These are phyloP conservation scores for Haematococcus lacustris DNA, from an alignment of 139 green algal genomes.

Conservation along the genomic window DNA sequence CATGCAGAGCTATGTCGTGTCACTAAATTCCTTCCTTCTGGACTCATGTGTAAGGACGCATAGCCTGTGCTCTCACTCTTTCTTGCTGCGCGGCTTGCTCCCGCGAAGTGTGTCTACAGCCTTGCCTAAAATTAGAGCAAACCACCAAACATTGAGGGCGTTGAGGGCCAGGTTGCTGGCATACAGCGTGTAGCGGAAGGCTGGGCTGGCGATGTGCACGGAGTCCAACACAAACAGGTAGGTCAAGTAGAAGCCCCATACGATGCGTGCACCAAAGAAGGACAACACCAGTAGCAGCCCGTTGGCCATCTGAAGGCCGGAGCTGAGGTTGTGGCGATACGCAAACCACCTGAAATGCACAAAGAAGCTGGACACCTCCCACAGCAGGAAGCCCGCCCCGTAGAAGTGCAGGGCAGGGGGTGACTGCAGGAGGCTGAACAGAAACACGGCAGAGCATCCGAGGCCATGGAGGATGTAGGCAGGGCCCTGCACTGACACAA, in stretches of 20 bases:
- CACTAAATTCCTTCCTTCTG: too few species aligned
- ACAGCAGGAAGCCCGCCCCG: slow-evolving; percentile 8
- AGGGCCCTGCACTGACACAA: not conserved
- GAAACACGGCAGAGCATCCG: not conserved
- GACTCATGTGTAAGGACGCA: too few species aligned
- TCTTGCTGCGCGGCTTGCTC: too few species aligned
- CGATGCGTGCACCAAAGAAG: slow-evolving; percentile 12
- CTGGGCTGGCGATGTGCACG: not conserved
- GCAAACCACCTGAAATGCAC: slow-evolving; percentile 6
- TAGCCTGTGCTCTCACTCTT: too few species aligned
- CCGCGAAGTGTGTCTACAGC: not conserved
- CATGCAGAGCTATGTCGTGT: too few species aligned
- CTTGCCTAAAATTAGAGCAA: slow-evolving; percentile 3
- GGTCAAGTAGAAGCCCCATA: slow-evolving; percentile 11
- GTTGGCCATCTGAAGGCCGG: not conserved
- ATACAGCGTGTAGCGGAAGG: not conserved
- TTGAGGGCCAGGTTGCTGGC: slow-evolving; percentile 2
- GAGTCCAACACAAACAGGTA: slow-evolving; percentile 4
- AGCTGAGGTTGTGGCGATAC: not conserved
- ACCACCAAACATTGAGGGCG: slow-evolving; percentile 8
- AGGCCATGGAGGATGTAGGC: not conserved
- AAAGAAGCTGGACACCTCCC: slow-evolving; percentile 6
- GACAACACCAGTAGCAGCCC: slow-evolving; percentile 20
- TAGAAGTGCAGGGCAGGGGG: not conserved
- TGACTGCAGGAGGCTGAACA: not conserved